Base-by-base conservation (phyloP, 2,329 filamentous ascomycete species). In the Clonostachys rhizophaga region DNA sequence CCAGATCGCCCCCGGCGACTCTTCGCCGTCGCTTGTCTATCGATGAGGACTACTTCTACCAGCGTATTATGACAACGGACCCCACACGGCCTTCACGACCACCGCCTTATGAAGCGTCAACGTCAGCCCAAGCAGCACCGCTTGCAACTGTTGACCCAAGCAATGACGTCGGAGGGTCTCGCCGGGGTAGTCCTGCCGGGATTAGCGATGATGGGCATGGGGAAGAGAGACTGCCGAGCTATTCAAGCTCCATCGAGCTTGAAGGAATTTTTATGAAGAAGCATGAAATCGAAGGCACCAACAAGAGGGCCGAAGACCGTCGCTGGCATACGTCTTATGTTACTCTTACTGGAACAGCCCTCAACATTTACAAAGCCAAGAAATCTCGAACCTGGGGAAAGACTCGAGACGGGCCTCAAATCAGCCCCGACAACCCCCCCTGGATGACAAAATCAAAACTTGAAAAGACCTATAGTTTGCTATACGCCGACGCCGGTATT, bases 401-500 rank as follows among this genome's bases (percentile, higher is more conserved):
- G 57, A 71, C 64, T 47, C 76, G 72, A 52, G 67, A 66, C 42
- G 75, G 73, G 2, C 72, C 75, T 4, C 70, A 70, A 16, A 67
- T 76, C 49, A 71, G 67, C 50, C 71, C 72, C 16, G 75, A 76
- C 57, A 72, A 68, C 55, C 78, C 70, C 30, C 71, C 66, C 39
- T 84, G 65, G 69, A 64, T 77, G 40, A 76, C 68, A 53, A 73
- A 67, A 50, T 79, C 78, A 17, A 72, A 71, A 47, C 65, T 89
- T 36, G 69, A 89, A 52, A 79, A 74, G 60, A 78, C 76, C n/a
- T 91, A 89, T 60, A 86, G 82, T 45, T 71, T 91, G 43, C 78
- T 89, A 52, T 84, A 90, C 59, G 87, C 86, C 18, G 87, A 91
- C 63, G 80, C 86, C 18, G 87, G 87, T 11, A 78, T 90, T 51